Percentiles rank a stretch among this genome's conserved stretches.
Evolutionary conservation across 331 rosid species (phyloP).

Genomic region (Pyrus hybrid): DNA sequence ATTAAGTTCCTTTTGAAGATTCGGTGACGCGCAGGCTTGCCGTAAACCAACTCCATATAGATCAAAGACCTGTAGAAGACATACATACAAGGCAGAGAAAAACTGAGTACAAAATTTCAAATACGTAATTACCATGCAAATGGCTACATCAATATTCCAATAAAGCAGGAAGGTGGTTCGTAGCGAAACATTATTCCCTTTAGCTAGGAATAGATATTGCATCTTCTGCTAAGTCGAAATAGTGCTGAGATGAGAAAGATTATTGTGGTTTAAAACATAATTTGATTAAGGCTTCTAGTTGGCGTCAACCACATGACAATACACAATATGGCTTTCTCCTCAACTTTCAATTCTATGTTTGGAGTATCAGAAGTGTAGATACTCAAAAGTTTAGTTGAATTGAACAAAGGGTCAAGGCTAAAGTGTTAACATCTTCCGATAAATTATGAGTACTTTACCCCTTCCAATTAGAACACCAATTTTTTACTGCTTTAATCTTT

Average conservation of each 20-base stretch:
- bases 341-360: neutral
- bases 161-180: too few species aligned
- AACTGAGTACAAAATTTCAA: neutral
- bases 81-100: constrained; percentile 7
- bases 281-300: neutral
- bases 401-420: neutral
- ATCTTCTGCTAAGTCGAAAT: neutral
- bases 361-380: neutral
- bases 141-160: too few species aligned
- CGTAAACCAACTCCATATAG: constrained; percentile 90
- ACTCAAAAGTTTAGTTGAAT: neutral
- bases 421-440: neutral
- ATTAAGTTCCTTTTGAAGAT: constrained; percentile 66
- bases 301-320: neutral
- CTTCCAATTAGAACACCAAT: neutral
- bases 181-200: neutral
- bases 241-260: neutral
- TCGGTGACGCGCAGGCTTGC: constrained; percentile 52
- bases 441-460: neutral
- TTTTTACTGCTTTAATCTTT: neutral
- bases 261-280: neutral
- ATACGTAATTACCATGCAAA: neutral
- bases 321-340: neutral
- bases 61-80: constrained; percentile 76
- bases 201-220: neutral